Evolutionary conservation across 2,329 filamentous ascomycete species (phyloP).

Genomic region (Tolypocladium guangdongense): DNA sequence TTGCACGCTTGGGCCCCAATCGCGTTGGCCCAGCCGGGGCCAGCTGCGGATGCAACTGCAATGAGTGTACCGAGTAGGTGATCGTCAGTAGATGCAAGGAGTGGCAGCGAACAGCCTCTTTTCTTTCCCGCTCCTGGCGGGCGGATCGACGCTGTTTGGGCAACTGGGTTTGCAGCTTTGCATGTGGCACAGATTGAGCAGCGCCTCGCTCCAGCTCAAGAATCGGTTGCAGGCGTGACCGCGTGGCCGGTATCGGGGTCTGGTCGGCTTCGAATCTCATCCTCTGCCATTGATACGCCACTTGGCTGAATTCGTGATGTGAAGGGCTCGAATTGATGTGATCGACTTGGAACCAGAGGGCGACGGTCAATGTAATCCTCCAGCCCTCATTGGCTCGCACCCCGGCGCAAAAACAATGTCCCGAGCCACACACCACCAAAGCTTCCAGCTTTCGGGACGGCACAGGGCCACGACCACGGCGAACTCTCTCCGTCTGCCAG

Average conservation of each 20-base stretch:
- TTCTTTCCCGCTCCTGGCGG: no score
- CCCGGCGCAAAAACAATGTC: conserved; percentile 19
- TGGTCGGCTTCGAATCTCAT: not conserved
- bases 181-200: no score
- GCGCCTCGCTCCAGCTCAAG: not conserved
- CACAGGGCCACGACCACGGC: conserved; percentile 3
- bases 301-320: not conserved
- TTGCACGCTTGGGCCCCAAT: no score
- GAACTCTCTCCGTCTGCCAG: conserved; percentile 15
- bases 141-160: no score
- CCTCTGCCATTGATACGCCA: not conserved
- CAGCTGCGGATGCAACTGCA: no score
- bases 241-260: no score
- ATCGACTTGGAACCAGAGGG: no score
- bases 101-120: no score
- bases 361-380: conserved; percentile 17
- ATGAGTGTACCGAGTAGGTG: no score
- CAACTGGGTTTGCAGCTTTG: no score
- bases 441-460: conserved; percentile 10
- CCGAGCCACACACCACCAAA: conserved; percentile 15
- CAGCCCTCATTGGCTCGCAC: conserved; percentile 15
- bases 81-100: no score
- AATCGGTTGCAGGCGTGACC: not conserved
- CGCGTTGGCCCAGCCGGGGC: no score
- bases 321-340: not conserved